Percentiles rank a stretch among this genome's conserved stretches.
Conservation (phyloP, 495 filamentous ascomycete species). For the Aspergillus leporis region DNA sequence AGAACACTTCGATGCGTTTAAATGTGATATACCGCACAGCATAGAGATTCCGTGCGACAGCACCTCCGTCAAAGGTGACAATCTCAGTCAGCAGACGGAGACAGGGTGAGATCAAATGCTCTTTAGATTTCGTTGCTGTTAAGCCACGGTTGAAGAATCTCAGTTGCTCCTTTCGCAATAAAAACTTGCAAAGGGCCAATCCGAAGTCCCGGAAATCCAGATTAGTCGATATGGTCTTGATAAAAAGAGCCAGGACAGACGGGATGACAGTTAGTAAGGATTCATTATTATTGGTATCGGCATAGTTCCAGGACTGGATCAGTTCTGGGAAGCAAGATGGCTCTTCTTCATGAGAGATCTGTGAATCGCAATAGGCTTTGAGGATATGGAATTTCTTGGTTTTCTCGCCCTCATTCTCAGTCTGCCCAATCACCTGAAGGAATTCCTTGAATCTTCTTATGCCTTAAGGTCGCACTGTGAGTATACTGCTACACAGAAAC, state of each 20-base stretch:
- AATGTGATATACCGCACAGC: conserved; percentile 68
- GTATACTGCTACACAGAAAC: background rate
- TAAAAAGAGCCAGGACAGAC: conserved; percentile 72
- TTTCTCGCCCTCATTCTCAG: conserved; percentile 48
- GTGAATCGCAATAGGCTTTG: conserved; percentile 69
- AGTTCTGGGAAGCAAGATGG: conserved; percentile 68
- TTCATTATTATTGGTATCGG: conserved; percentile 69
- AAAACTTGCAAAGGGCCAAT: conserved; percentile 66
- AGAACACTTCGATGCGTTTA: conserved; percentile 62
- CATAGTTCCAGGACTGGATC: conserved; percentile 78
- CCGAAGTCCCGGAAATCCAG: conserved; percentile 73
- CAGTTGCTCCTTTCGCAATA: conserved; percentile 71
- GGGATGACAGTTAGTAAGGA: conserved; percentile 71
- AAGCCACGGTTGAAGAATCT: conserved; percentile 71
- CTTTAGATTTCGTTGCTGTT: conserved; percentile 71
- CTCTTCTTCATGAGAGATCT: conserved; percentile 58
- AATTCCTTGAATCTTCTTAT: conserved; percentile 76
- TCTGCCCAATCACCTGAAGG: conserved; percentile 61
- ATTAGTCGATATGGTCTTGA: conserved; percentile 68
- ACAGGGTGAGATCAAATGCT: conserved; percentile 81
- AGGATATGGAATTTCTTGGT: conserved; percentile 60
- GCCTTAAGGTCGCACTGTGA: conserved; percentile 41
- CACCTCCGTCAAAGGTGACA: conserved; percentile 77
- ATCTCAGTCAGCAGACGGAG: conserved; percentile 79
- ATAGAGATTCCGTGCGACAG: conserved; percentile 68